Percentiles rank a stretch among this genome's conserved stretches.
Evolutionary conservation across 257 asterid species (phyloP).

Genomic region (Galeopsis tetrahit): DNA sequence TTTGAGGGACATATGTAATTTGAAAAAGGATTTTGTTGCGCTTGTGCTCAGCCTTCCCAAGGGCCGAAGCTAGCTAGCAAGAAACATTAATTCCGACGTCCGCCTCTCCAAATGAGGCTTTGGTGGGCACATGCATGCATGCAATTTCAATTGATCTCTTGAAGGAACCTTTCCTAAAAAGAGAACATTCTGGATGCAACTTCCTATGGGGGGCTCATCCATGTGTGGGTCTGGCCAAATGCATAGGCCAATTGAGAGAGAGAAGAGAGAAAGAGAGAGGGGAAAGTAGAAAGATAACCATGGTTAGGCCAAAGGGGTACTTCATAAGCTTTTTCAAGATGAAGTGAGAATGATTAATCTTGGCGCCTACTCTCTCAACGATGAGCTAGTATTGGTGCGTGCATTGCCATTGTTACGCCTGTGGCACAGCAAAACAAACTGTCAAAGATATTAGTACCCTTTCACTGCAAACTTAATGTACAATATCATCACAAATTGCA

Average conservation of each 20-base stretch:
- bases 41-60: constrained; percentile 50
- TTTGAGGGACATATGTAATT: constrained; percentile 35
- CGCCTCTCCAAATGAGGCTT: constrained; percentile 41
- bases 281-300: constrained; percentile 60
- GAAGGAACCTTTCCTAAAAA: constrained; percentile 78
- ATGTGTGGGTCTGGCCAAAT: constrained; percentile 46
- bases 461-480: background rate
- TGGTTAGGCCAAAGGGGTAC: constrained; percentile 84
- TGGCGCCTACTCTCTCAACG: constrained; percentile 53
- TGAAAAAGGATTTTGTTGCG: constrained; percentile 34
- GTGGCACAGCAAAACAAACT: constrained; percentile 97
- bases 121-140: constrained; percentile 60
- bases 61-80: constrained; percentile 39
- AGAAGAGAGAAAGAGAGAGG: constrained; percentile 22
- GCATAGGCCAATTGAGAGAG: constrained; percentile 44
- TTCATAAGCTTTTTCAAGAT: constrained; percentile 18
- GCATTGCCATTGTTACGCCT: constrained; percentile 79
- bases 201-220: constrained; percentile 66
- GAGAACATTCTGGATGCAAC: constrained; percentile 56
- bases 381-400: constrained; percentile 63
- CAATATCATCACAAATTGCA: no score
- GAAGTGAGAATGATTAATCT: constrained; percentile 41
- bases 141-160: constrained; percentile 47
- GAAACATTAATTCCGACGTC: constrained; percentile 36
- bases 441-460: constrained; percentile 73